Evolutionary conservation across 352 stramenopile genomes (phyloP), one percentile per base, ranked within the genome.

Genomic region (Pseudoperonospora humuli): DNA sequence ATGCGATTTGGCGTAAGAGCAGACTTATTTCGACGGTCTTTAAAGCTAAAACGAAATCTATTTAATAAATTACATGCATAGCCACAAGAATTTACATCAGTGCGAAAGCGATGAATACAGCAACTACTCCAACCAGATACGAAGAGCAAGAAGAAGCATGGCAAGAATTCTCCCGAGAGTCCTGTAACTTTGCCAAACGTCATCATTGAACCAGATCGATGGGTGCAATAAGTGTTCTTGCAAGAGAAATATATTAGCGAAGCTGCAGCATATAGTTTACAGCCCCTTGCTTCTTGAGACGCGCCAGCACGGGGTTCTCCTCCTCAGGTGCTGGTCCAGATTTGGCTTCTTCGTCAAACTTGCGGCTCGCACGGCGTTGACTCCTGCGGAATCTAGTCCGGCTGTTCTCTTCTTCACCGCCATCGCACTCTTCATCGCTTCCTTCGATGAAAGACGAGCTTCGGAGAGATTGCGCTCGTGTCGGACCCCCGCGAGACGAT

Each of bases 261-360:
- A 64, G 43, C 48, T 71, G 66, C 60, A 79, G 65, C 75, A 87
- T 90, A 64, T 86, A 90, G 56, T 85, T 86, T 48, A 90, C 53
- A n/a, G 78, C 78, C 14, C 78, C 78, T 37, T 90, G 78, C 49
- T 87, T 87, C 46, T 75, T 79, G 5, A 90, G 69, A 17, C 78
- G 78, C 14, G 70, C 75, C 24, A 87, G 53, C 40, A 90, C 75
- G 2, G 78, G 78, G 47, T 87, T 90, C 27, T 83, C 70, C 29
- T 72, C 55, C 4, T 68, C 57, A 46, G 48, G 20, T 36, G 39
- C 31, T 29, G 50, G 8, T 18, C 37, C 49, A 23, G 37, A 44
- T 46, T 67, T 67, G 7, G 54, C 45, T 48, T 82, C 67, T 40
- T 68, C 57, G 49, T 81, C 64, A 38, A 62, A 65, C 32, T 75